phyloP scores from a whole-genome alignment of 768 basidiomycete species.

The Termitomyces heimii region DNA sequence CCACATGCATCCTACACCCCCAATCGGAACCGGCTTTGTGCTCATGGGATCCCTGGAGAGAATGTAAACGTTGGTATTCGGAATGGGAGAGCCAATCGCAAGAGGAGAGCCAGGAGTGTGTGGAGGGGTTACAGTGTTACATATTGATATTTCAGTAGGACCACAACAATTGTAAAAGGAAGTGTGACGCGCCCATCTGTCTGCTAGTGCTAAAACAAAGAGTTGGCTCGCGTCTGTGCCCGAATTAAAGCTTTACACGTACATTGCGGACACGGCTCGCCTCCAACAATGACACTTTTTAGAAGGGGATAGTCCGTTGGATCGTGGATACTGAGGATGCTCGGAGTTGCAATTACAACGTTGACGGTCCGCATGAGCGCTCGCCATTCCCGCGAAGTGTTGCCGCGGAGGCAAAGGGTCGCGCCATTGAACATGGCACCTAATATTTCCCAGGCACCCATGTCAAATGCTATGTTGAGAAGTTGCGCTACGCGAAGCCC shows the following conservation, averaged over 20 bases:
- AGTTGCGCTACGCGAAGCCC: constrained; percentile 52
- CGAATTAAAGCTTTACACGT: constrained; percentile 4
- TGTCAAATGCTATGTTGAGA: constrained; percentile 62
- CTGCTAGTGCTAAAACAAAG: constrained; percentile 23
- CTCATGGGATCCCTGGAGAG: constrained; percentile 28
- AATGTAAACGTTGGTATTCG: constrained; percentile 40
- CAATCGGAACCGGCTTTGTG: constrained; percentile 25
- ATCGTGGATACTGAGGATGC: constrained; percentile 42
- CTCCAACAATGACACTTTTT: constrained; percentile 43
- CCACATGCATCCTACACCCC: constrained; percentile 46
- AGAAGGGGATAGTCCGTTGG: constrained; percentile 45
- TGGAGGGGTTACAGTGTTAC: constrained; percentile 41
- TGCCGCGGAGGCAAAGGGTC: constrained; percentile 48
- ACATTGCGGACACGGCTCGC: constrained; percentile 49
- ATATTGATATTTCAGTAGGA: constrained; percentile 49
- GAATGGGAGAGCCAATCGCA: constrained; percentile 44
- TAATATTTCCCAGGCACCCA: constrained; percentile 61
- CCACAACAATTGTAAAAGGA: constrained; percentile 48
- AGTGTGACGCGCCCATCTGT: constrained; percentile 36
- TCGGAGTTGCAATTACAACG: constrained; percentile 48
- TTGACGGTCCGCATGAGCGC: constrained; percentile 44
- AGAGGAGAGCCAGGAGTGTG: constrained; percentile 33
- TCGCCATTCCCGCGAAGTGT: constrained; percentile 43
- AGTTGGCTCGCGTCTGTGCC: not conserved
- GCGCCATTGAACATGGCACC: constrained; percentile 45